phyloP scores from a whole-genome alignment of 805 yeast genomes.

The Saccharomycopsis fodiens region DNA sequence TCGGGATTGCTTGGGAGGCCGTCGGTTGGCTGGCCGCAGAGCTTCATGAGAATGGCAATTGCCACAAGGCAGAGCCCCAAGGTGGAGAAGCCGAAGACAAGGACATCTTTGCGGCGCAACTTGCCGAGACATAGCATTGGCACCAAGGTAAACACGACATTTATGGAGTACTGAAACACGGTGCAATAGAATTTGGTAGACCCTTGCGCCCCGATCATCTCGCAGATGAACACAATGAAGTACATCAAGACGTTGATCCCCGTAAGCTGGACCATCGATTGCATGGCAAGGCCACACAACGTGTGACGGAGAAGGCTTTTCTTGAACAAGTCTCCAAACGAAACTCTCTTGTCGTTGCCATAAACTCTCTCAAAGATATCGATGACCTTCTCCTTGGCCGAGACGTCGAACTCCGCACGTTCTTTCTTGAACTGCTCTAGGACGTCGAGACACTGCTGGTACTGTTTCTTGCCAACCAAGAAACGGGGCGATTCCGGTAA shows the following conservation, averaged over 20 bases:
- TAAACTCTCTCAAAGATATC: conserved; percentile 22
- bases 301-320: conserved; percentile 30
- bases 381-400: conserved; percentile 23
- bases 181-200: conserved; percentile 29
- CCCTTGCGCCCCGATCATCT: conserved; percentile 37
- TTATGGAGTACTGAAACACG: conserved; percentile 34
- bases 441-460: conserved; percentile 32
- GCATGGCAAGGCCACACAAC: conserved; percentile 32
- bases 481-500: conserved; percentile 15
- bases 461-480: conserved; percentile 35
- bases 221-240: conserved; percentile 40
- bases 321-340: conserved; percentile 7
- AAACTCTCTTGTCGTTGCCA: conserved; percentile 2
- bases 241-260: conserved; percentile 38
- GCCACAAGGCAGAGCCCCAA: conserved; percentile 31
- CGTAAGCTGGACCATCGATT: conserved; percentile 37
- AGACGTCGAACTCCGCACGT: conserved; percentile 13
- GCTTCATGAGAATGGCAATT: conserved; percentile 31
- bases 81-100: conserved; percentile 36
- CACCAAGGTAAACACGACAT: conserved; percentile 34
- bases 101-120: conserved; percentile 39
- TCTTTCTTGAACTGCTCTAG: conserved; percentile 21
- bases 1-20: conserved; percentile 30
- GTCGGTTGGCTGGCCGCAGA: conserved; percentile 29
- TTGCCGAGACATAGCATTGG: conserved; percentile 38